Conservation (phyloP, 1,284 basidiomycete species). For the Xanthoconium separans region DNA sequence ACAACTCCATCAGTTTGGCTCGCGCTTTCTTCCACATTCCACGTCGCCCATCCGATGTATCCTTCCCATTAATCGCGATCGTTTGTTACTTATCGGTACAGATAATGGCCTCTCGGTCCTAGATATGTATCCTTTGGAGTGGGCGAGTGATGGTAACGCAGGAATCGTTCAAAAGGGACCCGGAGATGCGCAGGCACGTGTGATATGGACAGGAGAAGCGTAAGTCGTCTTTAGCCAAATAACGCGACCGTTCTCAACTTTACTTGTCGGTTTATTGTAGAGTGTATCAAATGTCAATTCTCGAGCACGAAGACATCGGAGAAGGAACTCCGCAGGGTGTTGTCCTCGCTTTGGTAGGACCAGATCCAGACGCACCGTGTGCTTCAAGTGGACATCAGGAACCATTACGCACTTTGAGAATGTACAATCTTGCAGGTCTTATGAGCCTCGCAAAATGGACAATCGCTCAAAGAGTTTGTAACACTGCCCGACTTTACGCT, state of each 20-base stretch:
- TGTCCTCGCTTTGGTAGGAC: slow-evolving; percentile 68
- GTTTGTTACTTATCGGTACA: slow-evolving; percentile 68
- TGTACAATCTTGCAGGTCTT: slow-evolving; percentile 78
- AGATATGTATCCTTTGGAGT: slow-evolving; percentile 72
- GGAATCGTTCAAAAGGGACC: slow-evolving; percentile 57
- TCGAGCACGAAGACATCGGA: slow-evolving; percentile 63
- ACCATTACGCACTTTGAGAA: slow-evolving; percentile 55
- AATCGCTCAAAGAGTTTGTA: slow-evolving; percentile 57
- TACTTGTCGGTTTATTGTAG: slow-evolving; percentile 35
- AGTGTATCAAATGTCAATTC: slow-evolving; percentile 70
- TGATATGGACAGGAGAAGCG: slow-evolving; percentile 77
- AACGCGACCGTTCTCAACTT: slow-evolving; percentile 2
- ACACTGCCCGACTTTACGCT: background rate
- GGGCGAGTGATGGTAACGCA: slow-evolving; percentile 37
- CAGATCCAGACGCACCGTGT: slow-evolving; percentile 46
- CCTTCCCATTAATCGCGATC: slow-evolving; percentile 63
- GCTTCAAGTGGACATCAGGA: slow-evolving; percentile 51
- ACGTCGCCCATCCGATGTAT: slow-evolving; percentile 69
- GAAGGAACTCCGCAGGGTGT: slow-evolving; percentile 69
- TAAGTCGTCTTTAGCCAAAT: slow-evolving; percentile 36
- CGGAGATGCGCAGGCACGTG: slow-evolving; percentile 61
- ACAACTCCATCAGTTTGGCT: slow-evolving; percentile 72
- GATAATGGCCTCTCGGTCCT: slow-evolving; percentile 75
- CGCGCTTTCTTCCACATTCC: slow-evolving; percentile 78
- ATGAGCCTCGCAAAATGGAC: slow-evolving; percentile 73